Evolutionary conservation across 371 early-diverging fungal species (phyloP).

Genomic region (Saksenaea oblongispora): DNA sequence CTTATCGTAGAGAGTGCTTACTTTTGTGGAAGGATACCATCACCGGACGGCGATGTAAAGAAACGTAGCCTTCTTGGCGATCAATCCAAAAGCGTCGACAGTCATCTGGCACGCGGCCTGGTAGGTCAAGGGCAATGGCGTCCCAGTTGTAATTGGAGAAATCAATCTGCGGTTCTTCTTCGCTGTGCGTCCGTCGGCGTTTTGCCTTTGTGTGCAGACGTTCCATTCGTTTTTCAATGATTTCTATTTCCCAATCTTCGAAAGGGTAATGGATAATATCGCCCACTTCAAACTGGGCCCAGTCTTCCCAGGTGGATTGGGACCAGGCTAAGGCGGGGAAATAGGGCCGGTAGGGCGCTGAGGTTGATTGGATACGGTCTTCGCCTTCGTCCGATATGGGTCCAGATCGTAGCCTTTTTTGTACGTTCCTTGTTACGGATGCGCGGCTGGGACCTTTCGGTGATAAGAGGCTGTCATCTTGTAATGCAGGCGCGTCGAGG

Average conservation of each 20-base stretch:
- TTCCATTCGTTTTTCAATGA: background rate
- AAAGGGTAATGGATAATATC: constrained; percentile 43
- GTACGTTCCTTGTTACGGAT: background rate
- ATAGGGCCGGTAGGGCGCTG: constrained; percentile 24
- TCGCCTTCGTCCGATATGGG: background rate
- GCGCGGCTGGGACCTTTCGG: background rate
- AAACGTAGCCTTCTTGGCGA: background rate
- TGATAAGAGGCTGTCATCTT: background rate
- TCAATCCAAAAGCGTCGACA: constrained; percentile 31
- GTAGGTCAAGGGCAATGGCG: constrained; percentile 19
- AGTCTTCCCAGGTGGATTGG: constrained; percentile 48
- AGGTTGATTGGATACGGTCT: background rate
- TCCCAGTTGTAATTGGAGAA: constrained; percentile 20
- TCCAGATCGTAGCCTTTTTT: background rate
- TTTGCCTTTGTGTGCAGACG: background rate
- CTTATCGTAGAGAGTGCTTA: too few species aligned
- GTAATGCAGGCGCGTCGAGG: background rate
- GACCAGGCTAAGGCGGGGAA: constrained; percentile 33
- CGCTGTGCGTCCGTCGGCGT: background rate
- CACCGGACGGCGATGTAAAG: constrained; percentile 11
- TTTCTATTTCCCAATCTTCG: constrained; percentile 13
- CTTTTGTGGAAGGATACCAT: constrained; percentile 20
- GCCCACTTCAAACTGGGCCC: constrained; percentile 38
- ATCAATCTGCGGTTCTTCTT: background rate
- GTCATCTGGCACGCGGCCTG: constrained; percentile 31